Evolutionary conservation across 257 asterid species (phyloP).

Genomic region (Ocimum tenuiflorum): DNA sequence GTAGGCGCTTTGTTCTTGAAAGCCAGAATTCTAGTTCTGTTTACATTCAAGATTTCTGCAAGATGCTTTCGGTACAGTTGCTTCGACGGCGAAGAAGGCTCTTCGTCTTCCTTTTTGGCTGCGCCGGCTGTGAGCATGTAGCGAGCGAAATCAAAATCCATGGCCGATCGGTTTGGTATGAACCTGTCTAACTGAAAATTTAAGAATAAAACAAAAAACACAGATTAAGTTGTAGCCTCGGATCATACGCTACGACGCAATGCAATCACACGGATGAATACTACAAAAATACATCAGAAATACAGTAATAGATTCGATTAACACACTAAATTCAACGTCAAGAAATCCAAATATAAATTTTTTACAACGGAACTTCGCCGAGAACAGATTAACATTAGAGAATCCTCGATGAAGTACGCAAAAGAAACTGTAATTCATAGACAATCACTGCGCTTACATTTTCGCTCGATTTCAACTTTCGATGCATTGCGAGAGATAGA

Average conservation of each 20-base stretch:
- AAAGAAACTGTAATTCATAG: not conserved
- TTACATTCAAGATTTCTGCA: constrained; percentile 35
- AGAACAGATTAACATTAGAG: not conserved
- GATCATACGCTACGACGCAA: not conserved
- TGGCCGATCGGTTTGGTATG: constrained; percentile 48
- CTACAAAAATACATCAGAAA: too few relatives aligned
- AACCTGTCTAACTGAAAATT: constrained; percentile 41
- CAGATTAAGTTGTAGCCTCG: too few relatives aligned
- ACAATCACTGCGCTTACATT: constrained; percentile 3
- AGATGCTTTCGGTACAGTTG: constrained; percentile 38
- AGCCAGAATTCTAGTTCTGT: constrained; percentile 42
- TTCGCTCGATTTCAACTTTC: constrained; percentile 7
- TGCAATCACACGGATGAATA: too few relatives aligned
- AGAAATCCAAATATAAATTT: not conserved
- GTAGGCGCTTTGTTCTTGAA: constrained; percentile 37
- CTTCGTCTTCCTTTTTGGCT: constrained; percentile 11
- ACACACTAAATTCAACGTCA: not conserved
- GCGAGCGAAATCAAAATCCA: constrained; percentile 44
- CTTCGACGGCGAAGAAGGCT: constrained; percentile 25
- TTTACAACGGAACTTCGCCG: not conserved
- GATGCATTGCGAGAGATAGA: constrained; percentile 10
- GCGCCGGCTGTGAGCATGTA: constrained; percentile 35
- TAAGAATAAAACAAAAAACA: not conserved
- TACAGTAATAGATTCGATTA: not conserved
- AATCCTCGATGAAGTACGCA: not conserved